Evolutionary conservation across 2,329 filamentous ascomycete genomes (phyloP), one percentile per base, ranked within the genome.

Genomic region (Tolypocladium tundrense): DNA sequence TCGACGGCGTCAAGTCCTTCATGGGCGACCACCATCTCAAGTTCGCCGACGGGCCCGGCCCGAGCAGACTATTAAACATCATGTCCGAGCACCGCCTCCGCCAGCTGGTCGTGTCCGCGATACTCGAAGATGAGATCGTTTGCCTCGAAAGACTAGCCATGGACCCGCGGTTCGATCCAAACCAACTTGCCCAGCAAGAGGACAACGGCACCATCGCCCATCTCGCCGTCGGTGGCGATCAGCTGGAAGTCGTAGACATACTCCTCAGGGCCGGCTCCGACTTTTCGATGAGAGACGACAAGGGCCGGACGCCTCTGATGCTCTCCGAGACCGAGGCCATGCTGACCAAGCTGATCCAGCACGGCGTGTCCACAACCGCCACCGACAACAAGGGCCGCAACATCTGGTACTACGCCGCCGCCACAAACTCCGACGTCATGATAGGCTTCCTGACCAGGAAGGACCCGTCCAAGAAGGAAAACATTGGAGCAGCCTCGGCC

Each of bases 321-420:
- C 57, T 71, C 0, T 63, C 63, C 13, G 73, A 75, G 43, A 62
- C 64, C 2, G 55, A 61, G 0, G 35, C 55, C 1, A 63, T 66
- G 6, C 59, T 75, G 13, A 55, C 60, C 0, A 61, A 64, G 16
- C 60, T 75, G 2, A 62, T 72, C 16, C 53, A 65, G 13, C 57
- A 69, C 21, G 62, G 63, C 0, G 67, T 65, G 0, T 56, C 62
- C 8, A 73, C 72, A 1, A 66, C 64, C 5, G 67, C 67, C 3
- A 60, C 58, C 2, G 72, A 75, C 52, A 54, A 64, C 0, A 57
- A 64, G 2, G 70, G 70, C 0, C 67, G 68, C 35, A 75, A 67
- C 35, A 67, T 75, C 13, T 75, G 73, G 73, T 73, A 75, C 57
- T 66, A 69, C 13, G 67, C 66, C 2, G 72, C 72, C 1, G 67